phyloP scores from a whole-genome alignment of 371 early-diverging fungal species.

The Lichtheimia ornata region DNA sequence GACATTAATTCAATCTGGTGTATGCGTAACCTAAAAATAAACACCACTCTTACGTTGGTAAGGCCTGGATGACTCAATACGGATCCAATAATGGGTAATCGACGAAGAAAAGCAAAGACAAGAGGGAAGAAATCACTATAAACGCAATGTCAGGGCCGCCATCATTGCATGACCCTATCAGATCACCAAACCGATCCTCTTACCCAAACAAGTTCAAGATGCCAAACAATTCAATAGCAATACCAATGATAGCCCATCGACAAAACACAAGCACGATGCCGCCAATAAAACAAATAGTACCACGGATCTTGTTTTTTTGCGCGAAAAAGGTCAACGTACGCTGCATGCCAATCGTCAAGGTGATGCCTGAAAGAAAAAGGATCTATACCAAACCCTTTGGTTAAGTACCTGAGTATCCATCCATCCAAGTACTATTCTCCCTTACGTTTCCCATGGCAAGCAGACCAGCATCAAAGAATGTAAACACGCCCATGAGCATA shows the following conservation, averaged over 20 bases:
- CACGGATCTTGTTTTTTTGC: conserved; percentile 74
- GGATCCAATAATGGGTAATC: conserved; percentile 82
- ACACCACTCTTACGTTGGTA: conserved; percentile 5
- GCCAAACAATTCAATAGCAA: conserved; percentile 83
- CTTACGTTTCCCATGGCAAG: conserved; percentile 92
- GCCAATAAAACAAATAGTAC: conserved; percentile 81
- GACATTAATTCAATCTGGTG: not conserved
- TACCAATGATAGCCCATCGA: conserved; percentile 81
- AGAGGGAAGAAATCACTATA: conserved; percentile 91
- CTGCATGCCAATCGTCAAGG: conserved; percentile 78
- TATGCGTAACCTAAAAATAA: not conserved
- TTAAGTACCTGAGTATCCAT: too few species aligned
- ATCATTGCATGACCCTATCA: not conserved
- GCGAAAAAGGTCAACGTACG: conserved; percentile 82
- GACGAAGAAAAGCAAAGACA: conserved; percentile 77
- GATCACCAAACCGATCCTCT: conserved; percentile 4
- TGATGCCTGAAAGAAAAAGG: conserved; percentile 81
- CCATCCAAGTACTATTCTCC: not conserved
- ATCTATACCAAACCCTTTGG: conserved; percentile 49
- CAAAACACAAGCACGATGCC: conserved; percentile 84
- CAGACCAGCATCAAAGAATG: conserved; percentile 90
- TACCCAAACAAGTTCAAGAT: conserved; percentile 93
- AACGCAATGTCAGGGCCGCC: conserved; percentile 6
- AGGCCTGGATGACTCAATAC: conserved; percentile 40
- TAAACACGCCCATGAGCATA: conserved; percentile 83